Conservation (phyloP, 768 basidiomycete species). For the Dioszegia aurantiaca region DNA sequence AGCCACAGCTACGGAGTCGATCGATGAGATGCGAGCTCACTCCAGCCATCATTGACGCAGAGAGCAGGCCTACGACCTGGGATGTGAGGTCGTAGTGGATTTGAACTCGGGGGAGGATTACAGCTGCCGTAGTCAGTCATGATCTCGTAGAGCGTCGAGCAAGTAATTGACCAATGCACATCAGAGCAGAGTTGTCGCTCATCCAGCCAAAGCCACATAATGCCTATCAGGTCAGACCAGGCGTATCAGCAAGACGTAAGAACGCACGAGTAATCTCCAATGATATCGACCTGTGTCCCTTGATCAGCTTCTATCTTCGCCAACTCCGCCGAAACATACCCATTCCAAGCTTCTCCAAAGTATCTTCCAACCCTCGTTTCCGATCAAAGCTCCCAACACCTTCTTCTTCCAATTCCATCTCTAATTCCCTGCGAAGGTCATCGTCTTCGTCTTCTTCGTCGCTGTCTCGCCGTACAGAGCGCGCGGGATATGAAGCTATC, state of each 20-base stretch:
- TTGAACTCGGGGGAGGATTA: slow-evolving; percentile 94
- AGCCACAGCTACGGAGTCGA: slow-evolving; percentile 51
- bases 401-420: slow-evolving; percentile 17
- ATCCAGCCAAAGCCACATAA: slow-evolving; percentile 52
- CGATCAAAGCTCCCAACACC: slow-evolving; percentile 13
- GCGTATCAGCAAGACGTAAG: background rate
- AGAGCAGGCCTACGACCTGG: slow-evolving; percentile 72
- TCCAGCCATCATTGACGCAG: slow-evolving; percentile 63
- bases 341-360: slow-evolving; percentile 47
- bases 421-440: slow-evolving; percentile 14
- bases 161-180: slow-evolving; percentile 36
- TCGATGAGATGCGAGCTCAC: slow-evolving; percentile 19
- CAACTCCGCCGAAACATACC: slow-evolving; percentile 26
- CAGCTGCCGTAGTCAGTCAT: slow-evolving; percentile 56
- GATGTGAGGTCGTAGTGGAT: slow-evolving; percentile 76
- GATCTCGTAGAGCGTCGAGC: background rate
- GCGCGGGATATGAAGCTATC: background rate
- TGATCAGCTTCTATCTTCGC: slow-evolving; percentile 4
- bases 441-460: slow-evolving; percentile 14
- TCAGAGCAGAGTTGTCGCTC: slow-evolving; percentile 50
- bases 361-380: slow-evolving; percentile 46
- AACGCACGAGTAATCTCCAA: slow-evolving; percentile 44
- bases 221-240: slow-evolving; percentile 24
- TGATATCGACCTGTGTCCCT: slow-evolving; percentile 42
- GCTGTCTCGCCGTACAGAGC: background rate